Evolutionary conservation across 164 flowering plant species (phyloP), one percentile per base, ranked within the genome.

Genomic region (Magnolia changhungtana): DNA sequence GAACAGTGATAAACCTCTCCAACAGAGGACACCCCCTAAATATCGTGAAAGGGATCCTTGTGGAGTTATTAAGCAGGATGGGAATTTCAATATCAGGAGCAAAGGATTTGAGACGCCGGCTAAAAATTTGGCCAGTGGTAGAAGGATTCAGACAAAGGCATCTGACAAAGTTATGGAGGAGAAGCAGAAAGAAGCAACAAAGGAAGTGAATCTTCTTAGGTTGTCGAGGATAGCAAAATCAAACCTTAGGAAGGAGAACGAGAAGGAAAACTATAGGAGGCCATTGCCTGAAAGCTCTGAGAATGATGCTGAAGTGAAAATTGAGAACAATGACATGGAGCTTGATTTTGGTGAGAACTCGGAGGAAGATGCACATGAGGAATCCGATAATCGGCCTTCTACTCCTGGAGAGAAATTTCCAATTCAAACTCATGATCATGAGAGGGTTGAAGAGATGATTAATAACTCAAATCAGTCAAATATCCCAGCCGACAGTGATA

Each of bases 281-380:
- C 97, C 94, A 37, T 74, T 91, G 81, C 87, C 96, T 27, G 90
- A 84, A 80, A 76, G 74, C 77, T 78, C 88, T 69, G 91, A 93
- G 79, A 92, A 93, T 87, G 92, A 89, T 80, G 83, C 91, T 66
- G 99, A 94, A 80, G 91, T 96, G 50, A 87, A 93, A 87, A 87
- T 96, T 78, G 96, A 92, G 80, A 92, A 96, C 85, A 91, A 86
- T 65, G 99, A 96, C 74, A 96, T 96, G 99, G 99, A 96, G 73
- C 99, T 96, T 80, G 97, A 96, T 84, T 96, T 96, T 82, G 78
- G 92, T 81, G 98, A 96, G 89, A 90, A 92, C 76, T 74, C 72
- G 50, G 98, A 91, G 69, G 97, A 93, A 61, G 97, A 94, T 27
- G 61, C 82, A 27, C 88, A 78, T 0, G 99, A 96, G 63, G 98